Conservation (phyloP, 2,329 filamentous ascomycete species). For the Macrophomina pseudophaseolina region DNA sequence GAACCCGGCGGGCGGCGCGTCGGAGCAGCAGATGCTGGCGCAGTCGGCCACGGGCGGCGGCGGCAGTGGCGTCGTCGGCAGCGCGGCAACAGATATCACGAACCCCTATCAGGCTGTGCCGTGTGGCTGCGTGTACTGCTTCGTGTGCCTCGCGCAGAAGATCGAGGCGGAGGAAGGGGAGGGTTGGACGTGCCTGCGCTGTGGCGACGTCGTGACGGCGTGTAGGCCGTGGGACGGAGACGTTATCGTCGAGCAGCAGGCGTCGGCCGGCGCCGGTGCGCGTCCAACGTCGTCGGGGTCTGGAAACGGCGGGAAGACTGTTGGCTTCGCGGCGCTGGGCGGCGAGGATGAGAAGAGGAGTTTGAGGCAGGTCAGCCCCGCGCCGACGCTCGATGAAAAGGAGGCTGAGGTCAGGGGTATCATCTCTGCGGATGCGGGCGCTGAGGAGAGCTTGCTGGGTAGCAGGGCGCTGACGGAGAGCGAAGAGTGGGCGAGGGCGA, state of each 20-base stretch:
- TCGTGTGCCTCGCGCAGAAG: slow-evolving; percentile 88
- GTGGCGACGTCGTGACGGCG: slow-evolving; percentile 80
- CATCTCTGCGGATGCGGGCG: not conserved
- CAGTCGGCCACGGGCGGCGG: slow-evolving; percentile 57
- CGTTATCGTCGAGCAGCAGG: slow-evolving; percentile 59
- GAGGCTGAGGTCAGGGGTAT: slow-evolving; percentile 25
- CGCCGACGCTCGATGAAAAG: slow-evolving; percentile 36
- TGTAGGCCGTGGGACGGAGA: slow-evolving; percentile 93
- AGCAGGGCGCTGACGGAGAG: slow-evolving; percentile 36
- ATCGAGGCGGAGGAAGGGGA: slow-evolving; percentile 93
- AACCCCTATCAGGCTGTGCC: slow-evolving; percentile 93
- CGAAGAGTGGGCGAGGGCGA: slow-evolving; percentile 44
- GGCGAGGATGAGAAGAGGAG: slow-evolving; percentile 27
- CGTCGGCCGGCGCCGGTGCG: slow-evolving; percentile 35
- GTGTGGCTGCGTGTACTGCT: slow-evolving; percentile 94
- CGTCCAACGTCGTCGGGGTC: not conserved
- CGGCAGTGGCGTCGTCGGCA: slow-evolving; percentile 73
- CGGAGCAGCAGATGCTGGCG: slow-evolving; percentile 77
- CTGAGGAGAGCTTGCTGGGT: slow-evolving; percentile 19
- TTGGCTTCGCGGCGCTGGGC: slow-evolving; percentile 37
- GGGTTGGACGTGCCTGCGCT: slow-evolving; percentile 89
- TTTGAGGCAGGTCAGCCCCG: slow-evolving; percentile 40
- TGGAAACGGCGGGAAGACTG: slow-evolving; percentile 32
- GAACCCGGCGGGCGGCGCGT: slow-evolving; percentile 68
- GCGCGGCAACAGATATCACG: slow-evolving; percentile 88